These are phyloP conservation scores for Annulohypoxylon maeteangense DNA, from an alignment of 495 filamentous ascomycete genomes.

Conservation along the genomic window DNA sequence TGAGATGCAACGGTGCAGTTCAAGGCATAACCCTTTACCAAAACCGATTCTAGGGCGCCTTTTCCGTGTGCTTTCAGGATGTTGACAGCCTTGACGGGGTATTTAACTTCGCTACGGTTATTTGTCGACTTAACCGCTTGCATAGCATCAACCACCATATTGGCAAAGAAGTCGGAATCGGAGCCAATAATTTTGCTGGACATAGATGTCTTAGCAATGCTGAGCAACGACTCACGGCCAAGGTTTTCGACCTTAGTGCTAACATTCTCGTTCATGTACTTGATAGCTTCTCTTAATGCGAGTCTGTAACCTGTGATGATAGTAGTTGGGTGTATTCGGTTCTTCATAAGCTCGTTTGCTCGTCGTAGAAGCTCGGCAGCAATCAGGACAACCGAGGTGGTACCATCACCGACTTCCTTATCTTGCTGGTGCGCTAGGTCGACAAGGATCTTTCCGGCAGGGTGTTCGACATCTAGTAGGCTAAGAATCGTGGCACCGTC, in stretches of 20 bases:
- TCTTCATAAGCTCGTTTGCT: constrained; percentile 98
- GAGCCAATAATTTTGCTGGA: constrained; percentile 98
- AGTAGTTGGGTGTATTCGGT: constrained; percentile 98
- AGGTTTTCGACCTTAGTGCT: constrained; percentile 92
- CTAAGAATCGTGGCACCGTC: constrained; percentile 97
- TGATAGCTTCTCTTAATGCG: constrained; percentile 93
- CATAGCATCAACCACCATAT: constrained; percentile 97
- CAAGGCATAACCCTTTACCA: constrained; percentile 95
- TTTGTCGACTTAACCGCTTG: constrained; percentile 92
- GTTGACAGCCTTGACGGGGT: constrained; percentile 99
- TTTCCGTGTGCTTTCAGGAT: constrained; percentile 98
- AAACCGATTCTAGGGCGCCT: constrained; percentile 84
- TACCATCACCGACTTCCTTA: constrained; percentile 98
- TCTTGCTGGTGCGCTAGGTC: constrained; percentile 98
- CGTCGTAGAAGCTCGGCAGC: constrained; percentile 93
- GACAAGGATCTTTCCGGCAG: constrained; percentile 97
- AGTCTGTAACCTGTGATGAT: constrained; percentile 99
- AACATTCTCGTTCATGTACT: constrained; percentile 99
- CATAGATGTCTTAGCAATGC: constrained; percentile 99
- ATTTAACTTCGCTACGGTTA: constrained; percentile 89
- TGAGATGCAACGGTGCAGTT: constrained; percentile 99
- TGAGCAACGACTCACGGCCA: constrained; percentile 87
- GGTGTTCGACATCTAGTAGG: constrained; percentile 95
- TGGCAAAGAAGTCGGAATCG: constrained; percentile 96
- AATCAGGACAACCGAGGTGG: constrained; percentile 96